Evolutionary conservation across 2,329 filamentous ascomycete species (phyloP).

Genomic region (Immersiporthe knoxdaviesiana): DNA sequence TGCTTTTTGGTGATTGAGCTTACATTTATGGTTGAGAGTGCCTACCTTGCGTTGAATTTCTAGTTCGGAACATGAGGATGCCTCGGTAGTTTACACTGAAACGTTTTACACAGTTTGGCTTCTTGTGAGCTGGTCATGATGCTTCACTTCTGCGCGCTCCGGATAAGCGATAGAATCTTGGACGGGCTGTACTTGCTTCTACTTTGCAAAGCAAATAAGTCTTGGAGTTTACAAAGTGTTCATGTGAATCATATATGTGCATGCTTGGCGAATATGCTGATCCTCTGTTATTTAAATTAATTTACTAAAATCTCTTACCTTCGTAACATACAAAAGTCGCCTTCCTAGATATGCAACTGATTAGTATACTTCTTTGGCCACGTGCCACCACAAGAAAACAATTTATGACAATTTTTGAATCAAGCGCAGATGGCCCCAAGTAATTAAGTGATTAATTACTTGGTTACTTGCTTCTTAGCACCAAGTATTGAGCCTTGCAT

Average conservation of each 20-base stretch:
- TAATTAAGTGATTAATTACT: no score
- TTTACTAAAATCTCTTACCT: not conserved
- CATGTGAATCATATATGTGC: not conserved
- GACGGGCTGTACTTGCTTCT: not conserved
- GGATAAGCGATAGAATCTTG: not conserved
- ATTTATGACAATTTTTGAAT: no score
- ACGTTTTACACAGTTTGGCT: not conserved
- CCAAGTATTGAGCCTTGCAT: not conserved
- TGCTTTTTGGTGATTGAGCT: not conserved
- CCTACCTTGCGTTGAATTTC: not conserved
- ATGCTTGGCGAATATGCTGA: not conserved
- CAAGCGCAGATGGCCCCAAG: no score
- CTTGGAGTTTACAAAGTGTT: not conserved
- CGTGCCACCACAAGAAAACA: no score
- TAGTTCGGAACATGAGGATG: not conserved
- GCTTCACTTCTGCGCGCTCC: not conserved
- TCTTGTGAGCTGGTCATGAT: not conserved
- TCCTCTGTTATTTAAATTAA: not conserved
- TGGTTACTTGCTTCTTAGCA: no score
- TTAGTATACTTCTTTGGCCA: no score
- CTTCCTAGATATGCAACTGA: no score
- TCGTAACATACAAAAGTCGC: not conserved
- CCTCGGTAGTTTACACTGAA: not conserved
- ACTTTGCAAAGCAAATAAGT: not conserved
- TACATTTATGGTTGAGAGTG: not conserved